Percentiles rank a stretch among this genome's conserved stretches.
These are phyloP conservation scores for Candida maris DNA, from an alignment of 805 yeast genomes.

Conservation along the genomic window DNA sequence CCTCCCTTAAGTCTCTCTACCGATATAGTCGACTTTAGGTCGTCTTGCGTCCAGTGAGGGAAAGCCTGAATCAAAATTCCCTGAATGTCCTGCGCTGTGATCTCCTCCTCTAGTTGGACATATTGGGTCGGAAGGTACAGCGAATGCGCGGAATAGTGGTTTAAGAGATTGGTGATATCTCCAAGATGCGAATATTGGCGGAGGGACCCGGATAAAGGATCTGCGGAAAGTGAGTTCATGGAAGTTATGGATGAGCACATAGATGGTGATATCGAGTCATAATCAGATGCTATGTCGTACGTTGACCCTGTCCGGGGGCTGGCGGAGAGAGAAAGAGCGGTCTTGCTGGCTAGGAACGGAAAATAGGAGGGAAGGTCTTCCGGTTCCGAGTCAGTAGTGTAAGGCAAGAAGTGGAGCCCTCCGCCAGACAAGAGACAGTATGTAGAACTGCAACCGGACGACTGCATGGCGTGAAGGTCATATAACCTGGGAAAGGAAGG, in stretches of 20 bases:
- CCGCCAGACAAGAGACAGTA: conserved; percentile 30
- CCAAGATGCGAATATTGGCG: conserved; percentile 2
- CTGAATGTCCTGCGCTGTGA: conserved; percentile 36
- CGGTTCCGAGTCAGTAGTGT: conserved; percentile 8
- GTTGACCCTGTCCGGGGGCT: conserved; percentile 13
- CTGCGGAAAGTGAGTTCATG: conserved; percentile 1
- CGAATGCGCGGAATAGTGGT: conserved; percentile 42
- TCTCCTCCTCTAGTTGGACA: conserved; percentile 33
- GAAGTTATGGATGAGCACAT: conserved; percentile 6
- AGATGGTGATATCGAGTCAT: conserved; percentile 12
- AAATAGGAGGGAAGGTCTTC: conserved; percentile 14
- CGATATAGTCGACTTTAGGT: conserved; percentile 25
- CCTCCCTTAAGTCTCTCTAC: conserved; percentile 56
- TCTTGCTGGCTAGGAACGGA: conserved; percentile 23
- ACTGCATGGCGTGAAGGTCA: no score
- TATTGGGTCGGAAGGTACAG: conserved; percentile 44
- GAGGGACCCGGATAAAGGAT: background rate
- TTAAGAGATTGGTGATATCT: conserved; percentile 16
- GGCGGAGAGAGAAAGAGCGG: conserved; percentile 23
- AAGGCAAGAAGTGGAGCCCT: conserved; percentile 26
- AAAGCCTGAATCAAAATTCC: conserved; percentile 41
- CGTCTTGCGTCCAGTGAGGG: conserved; percentile 31
- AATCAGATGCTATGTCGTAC: conserved; percentile 10
- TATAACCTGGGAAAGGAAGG: no score
- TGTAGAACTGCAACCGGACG: conserved; percentile 8